Percentiles rank a stretch among this genome's conserved stretches.
Evolutionary conservation across 805 yeast species (phyloP).

Genomic region (Lipomyces yamanashiensis): DNA sequence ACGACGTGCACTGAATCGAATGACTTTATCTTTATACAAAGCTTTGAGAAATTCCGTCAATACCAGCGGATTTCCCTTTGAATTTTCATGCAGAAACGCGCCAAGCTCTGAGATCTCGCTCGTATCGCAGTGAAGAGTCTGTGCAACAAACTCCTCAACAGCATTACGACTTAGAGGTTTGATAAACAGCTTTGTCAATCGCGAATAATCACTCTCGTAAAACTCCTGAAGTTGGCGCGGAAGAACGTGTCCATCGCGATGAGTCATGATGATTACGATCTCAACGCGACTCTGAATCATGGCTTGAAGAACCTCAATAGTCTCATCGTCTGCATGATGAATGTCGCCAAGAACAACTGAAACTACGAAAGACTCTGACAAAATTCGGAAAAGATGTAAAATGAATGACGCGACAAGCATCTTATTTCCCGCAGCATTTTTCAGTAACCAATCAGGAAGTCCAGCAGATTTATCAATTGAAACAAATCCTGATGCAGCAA

Average conservation of each 20-base stretch:
- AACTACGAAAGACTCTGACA: constrained; percentile 29
- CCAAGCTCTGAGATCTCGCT: constrained; percentile 21
- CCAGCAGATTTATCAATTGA: not conserved
- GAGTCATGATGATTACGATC: constrained; percentile 29
- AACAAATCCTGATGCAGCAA: not conserved
- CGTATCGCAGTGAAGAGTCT: constrained; percentile 25
- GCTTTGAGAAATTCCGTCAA: constrained; percentile 26
- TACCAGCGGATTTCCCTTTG: constrained; percentile 32
- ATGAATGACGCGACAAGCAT: constrained; percentile 27
- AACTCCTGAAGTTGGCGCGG: constrained; percentile 16
- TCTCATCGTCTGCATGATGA: constrained; percentile 35
- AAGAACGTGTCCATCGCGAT: constrained; percentile 18
- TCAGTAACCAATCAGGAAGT: constrained; percentile 9
- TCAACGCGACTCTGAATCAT: constrained; percentile 28
- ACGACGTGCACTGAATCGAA: constrained; percentile 24
- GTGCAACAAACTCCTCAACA: constrained; percentile 14
- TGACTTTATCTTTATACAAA: constrained; percentile 13
- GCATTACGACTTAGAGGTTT: constrained; percentile 31
- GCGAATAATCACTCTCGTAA: constrained; percentile 23
- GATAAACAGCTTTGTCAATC: constrained; percentile 21
- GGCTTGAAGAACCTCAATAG: constrained; percentile 27
- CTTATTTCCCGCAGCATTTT: constrained; percentile 29
- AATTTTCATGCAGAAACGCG: constrained; percentile 11
- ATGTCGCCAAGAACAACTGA: constrained; percentile 31
- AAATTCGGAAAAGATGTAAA: constrained; percentile 19